Conservation (phyloP, 2,329 filamentous ascomycete species). For the Colletotrichum agaves region DNA sequence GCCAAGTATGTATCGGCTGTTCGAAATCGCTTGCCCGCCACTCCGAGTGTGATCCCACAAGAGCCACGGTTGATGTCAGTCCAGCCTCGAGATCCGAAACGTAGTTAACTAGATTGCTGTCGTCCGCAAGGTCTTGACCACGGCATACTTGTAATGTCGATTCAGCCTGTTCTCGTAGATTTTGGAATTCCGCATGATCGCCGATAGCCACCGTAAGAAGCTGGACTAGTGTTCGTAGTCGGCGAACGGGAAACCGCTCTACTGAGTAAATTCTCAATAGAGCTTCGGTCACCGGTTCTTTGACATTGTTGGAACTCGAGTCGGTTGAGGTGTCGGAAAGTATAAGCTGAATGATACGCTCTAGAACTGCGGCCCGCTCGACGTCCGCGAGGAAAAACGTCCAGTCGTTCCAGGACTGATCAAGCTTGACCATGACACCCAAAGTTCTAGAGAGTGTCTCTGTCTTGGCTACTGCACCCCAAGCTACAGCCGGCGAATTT, state of each 20-base stretch:
- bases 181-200: slow-evolving; percentile 50
- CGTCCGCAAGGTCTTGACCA: slow-evolving; percentile 54
- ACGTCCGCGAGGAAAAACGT: slow-evolving; percentile 61
- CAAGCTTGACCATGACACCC: slow-evolving; percentile 68
- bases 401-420: slow-evolving; percentile 66
- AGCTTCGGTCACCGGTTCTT: slow-evolving; percentile 57
- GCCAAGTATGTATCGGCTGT: slow-evolving; percentile 57
- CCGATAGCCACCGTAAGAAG: slow-evolving; percentile 62
- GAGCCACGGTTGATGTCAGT: slow-evolving; percentile 55
- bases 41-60: slow-evolving; percentile 51
- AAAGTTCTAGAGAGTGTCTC: slow-evolving; percentile 68
- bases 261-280: slow-evolving; percentile 61
- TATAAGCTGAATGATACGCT: slow-evolving; percentile 67
- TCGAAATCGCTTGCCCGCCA: slow-evolving; percentile 47
- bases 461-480: slow-evolving; percentile 61
- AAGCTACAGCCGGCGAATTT: slow-evolving; percentile 62
- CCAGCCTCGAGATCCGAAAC: slow-evolving; percentile 61
- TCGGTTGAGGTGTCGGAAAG: slow-evolving; percentile 47
- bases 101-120: slow-evolving; percentile 56
- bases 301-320: slow-evolving; percentile 47
- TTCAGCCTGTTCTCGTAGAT: slow-evolving; percentile 53
- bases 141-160: slow-evolving; percentile 50
- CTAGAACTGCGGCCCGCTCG: slow-evolving; percentile 67
- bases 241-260: slow-evolving; percentile 62
- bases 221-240: slow-evolving; percentile 62